phyloP scores from a whole-genome alignment of 257 asterid species.

The Penstemon barbatus region DNA sequence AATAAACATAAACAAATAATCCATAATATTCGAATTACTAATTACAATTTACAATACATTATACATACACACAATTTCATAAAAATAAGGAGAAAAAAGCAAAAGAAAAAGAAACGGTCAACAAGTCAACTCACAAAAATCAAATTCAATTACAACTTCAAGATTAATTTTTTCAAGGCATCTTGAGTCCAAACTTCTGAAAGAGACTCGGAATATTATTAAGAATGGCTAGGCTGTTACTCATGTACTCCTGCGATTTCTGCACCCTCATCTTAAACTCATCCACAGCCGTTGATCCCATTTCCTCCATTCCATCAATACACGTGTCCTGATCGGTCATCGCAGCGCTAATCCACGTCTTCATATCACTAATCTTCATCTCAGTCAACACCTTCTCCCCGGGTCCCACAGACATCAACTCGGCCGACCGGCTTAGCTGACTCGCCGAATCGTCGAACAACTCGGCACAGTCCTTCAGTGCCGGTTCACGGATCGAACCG shows the following conservation, averaged over 20 bases:
- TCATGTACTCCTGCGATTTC: constrained; percentile 67
- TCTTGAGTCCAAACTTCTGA: constrained; percentile 50
- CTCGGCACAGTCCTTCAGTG: constrained; percentile 61
- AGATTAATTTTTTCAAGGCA: constrained; percentile 36
- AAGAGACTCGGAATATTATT: constrained; percentile 51
- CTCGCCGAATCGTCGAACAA: constrained; percentile 70
- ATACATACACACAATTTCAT: too few relatives aligned
- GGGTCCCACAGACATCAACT: constrained; percentile 41
- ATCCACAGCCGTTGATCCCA: constrained; percentile 58
- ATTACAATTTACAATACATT: too few relatives aligned
- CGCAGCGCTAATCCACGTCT: constrained; percentile 89
- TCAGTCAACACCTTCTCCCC: constrained; percentile 58
- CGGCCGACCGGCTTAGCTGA: constrained; percentile 57
- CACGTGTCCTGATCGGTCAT: constrained; percentile 88
- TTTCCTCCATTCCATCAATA: constrained; percentile 69
- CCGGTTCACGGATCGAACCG: constrained; percentile 45
- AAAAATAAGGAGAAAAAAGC: too few relatives aligned
- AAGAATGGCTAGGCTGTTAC: constrained; percentile 86
- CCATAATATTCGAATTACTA: too few relatives aligned
- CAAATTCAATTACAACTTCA: neutral
- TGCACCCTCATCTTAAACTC: constrained; percentile 65
- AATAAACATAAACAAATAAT: too few relatives aligned
- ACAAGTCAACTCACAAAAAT: neutral
- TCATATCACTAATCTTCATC: constrained; percentile 59
- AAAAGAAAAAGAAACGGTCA: too few relatives aligned